Percentiles rank a stretch among this genome's conserved stretches.
phyloP scores from a whole-genome alignment of 2,329 filamentous ascomycete species.

The Teratosphaeria viscida region DNA sequence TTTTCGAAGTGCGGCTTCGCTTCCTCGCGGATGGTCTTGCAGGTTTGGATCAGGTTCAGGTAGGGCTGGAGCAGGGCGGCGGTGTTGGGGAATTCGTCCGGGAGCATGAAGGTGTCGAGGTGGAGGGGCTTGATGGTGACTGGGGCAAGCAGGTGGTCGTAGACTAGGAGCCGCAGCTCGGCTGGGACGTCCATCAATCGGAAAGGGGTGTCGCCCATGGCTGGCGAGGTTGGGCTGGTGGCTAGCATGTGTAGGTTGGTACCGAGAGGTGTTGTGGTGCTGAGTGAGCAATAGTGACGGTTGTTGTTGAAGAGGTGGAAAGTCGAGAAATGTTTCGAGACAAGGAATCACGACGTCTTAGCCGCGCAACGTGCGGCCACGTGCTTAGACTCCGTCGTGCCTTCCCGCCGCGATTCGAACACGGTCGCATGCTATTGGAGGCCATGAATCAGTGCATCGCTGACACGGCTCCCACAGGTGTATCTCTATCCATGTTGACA shows the following conservation, averaged over 20 bases:
- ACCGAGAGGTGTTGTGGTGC: no score
- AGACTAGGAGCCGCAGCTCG: constrained; percentile 3
- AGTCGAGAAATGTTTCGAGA: no score
- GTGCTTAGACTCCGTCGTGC: no score
- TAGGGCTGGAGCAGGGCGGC: background rate
- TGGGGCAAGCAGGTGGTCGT: constrained; percentile 1
- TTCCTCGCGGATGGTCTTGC: background rate
- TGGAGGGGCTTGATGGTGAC: background rate
- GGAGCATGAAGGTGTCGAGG: background rate
- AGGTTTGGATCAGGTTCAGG: background rate
- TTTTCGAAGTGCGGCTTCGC: constrained; percentile 1
- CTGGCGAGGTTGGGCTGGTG: background rate
- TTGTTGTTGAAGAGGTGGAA: no score
- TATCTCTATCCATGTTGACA: no score
- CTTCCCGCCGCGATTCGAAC: no score
- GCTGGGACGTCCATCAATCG: background rate
- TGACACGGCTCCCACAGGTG: no score
- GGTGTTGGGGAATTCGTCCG: background rate
- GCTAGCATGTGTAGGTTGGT: background rate
- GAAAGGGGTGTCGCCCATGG: background rate
- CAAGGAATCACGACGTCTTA: no score
- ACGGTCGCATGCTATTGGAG: no score
- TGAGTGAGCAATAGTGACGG: no score
- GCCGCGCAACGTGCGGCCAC: no score
- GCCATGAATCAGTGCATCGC: no score